These are phyloP conservation scores for Hypoxylon sp. DNA, from an alignment of 2,329 filamentous ascomycete genomes.

Conservation along the genomic window DNA sequence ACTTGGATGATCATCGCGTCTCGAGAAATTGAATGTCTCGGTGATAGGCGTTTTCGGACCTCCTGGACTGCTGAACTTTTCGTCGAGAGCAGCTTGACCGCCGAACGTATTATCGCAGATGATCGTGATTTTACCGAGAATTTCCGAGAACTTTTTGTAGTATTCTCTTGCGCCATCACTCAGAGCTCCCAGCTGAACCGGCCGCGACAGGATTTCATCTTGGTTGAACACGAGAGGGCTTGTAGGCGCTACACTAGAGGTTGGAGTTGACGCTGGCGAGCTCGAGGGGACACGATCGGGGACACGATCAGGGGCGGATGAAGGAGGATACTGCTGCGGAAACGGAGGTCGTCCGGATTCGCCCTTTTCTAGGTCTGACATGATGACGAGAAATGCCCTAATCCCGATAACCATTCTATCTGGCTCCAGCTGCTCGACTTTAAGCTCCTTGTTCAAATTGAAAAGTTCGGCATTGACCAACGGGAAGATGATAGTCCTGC, in stretches of 20 bases:
- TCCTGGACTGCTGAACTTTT: constrained; percentile 84
- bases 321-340: constrained; percentile 68
- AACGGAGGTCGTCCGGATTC: constrained; percentile 82
- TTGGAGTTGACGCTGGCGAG: constrained; percentile 59
- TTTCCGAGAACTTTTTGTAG: constrained; percentile 91
- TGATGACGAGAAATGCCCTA: constrained; percentile 88
- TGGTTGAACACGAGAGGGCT: constrained; percentile 46
- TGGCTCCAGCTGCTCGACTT: constrained; percentile 91
- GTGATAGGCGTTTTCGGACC: constrained; percentile 92
- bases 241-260: constrained; percentile 40
- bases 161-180: constrained; percentile 82
- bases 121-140: constrained; percentile 93
- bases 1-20: constrained; percentile 78
- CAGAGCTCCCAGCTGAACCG: constrained; percentile 68
- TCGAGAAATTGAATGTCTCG: constrained; percentile 89
- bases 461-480: constrained; percentile 94
- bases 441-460: constrained; percentile 75
- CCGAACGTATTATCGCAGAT: constrained; percentile 98
- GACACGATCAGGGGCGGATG: constrained; percentile 52
- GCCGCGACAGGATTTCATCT: constrained; percentile 72
- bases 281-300: too few species aligned
- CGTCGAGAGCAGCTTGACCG: constrained; percentile 91
- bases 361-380: constrained; percentile 89
- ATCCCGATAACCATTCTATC: constrained; percentile 98
- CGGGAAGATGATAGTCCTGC: constrained; percentile 91